Base-by-base conservation (phyloP, 2,329 filamentous ascomycete species). In the Cytospora piceae region DNA sequence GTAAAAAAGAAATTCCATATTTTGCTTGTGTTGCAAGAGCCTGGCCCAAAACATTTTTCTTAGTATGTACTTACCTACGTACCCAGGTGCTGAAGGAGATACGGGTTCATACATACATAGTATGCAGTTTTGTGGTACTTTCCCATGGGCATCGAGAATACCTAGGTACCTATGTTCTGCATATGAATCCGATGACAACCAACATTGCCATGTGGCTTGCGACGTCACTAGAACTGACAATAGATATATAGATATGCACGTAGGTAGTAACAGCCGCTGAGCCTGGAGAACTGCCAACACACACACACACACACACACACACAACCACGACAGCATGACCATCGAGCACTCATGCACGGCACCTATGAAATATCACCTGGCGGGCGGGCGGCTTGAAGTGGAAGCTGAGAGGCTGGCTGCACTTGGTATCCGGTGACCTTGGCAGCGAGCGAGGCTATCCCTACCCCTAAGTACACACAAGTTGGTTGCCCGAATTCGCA, bases 171-270 rank as follows among this genome's bases (percentile, higher is more conserved):
- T n/a, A 39, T 73, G 59, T 60, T 61, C 63, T 49, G 34, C 34
- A 53, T 53, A 31, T 24, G 3, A 53, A 11, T 37, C n/a, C 49
- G 53, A 53, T 54, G 46, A 57, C 37, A 46, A 51, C 20, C 59
- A 32, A 58, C 29, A 42, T 32, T 49, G 27, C 51, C 60, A 62
- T 62, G 60, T 62, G 60, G 60, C 69, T 58, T 69, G 60, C 64
- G 64, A 59, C 59, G 55, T 59, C 63, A 59, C 46, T 32, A 27
- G 46, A 27, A 24, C 52, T 15, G 14, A 51, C n/a, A 39, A 17
- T 39, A 39, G 14, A 39, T 11, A 34, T 11, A 14, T 34, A 34
- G 4, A 34, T 34, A 34, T 34, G 8, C 12, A 34, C 32, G 9
- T 27, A 31, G 60, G 52, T n/a, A 52, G 29, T 12, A 49, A n/a